A percentile compares a stretch with the other conserved stretches of the same genome.
These are phyloP conservation scores for Draba incana DNA, from an alignment of 345 rosid species.

Conservation along the genomic window DNA sequence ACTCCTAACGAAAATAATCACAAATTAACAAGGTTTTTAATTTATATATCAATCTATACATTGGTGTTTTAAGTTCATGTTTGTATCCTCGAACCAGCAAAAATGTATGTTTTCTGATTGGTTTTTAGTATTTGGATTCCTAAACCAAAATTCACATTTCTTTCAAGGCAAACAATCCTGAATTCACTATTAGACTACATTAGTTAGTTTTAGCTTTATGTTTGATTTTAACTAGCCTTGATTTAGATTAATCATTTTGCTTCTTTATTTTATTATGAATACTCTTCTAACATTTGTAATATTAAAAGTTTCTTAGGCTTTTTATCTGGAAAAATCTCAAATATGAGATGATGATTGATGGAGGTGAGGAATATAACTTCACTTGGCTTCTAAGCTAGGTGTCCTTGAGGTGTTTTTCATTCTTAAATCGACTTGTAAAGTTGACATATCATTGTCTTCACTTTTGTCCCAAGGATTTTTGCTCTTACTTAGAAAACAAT, in stretches of 20 bases:
- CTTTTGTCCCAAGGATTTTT: conserved; percentile 26
- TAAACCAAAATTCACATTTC: not conserved
- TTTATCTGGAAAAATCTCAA: not conserved
- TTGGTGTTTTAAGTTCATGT: conserved; percentile 10
- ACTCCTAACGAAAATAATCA: too few species aligned
- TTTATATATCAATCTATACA: not conserved
- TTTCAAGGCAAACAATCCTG: not conserved
- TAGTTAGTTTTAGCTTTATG: not conserved
- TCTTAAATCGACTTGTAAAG: conserved; percentile 38
- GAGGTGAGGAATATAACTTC: conserved; percentile 34
- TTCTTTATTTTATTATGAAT: not conserved
- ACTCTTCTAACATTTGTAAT: not conserved
- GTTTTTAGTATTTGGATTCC: not conserved
- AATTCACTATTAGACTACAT: not conserved
- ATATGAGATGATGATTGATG: conserved; percentile 31
- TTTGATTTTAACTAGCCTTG: conserved; percentile 1
- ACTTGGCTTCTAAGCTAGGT: conserved; percentile 75
- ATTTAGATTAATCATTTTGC: conserved; percentile 7
- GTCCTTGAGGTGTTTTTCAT: conserved; percentile 24
- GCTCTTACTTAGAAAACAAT: conserved; percentile 29
- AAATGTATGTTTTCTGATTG: conserved; percentile 17
- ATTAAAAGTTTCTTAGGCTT: not conserved
- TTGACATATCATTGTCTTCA: conserved; percentile 54
- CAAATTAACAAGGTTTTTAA: not conserved
- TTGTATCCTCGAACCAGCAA: conserved; percentile 8